Base-by-base conservation (phyloP, 2,329 filamentous ascomycete genomes). In the Pestalotiopsis sp. region DNA sequence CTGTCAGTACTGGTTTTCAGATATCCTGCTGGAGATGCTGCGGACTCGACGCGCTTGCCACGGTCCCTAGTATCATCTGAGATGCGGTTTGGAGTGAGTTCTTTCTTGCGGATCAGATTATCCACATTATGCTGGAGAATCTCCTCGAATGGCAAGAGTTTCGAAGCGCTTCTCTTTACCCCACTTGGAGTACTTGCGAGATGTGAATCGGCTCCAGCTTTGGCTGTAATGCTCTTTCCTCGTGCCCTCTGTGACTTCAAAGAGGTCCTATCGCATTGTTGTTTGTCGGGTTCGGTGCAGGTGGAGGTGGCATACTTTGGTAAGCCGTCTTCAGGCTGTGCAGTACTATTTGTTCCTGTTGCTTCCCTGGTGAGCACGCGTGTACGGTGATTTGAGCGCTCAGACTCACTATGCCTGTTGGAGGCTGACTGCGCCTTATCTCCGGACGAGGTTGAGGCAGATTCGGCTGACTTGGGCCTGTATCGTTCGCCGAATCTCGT, bases 271-370 rank as follows among this genome's bases (percentile, higher is more conserved):
- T 27, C n/a, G 20, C 62, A 58, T 31, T 7, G 25, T 59, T 27
- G 56, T 4, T 52, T 45, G 25, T 45, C 59, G 17, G 12, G 52
- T 38, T 20, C 56, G 59, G 57, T 57, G 64, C 67, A 61, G 68
- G 70, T 70, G 68, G 76, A 71, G 74, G 72, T 70, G 66, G 69
- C 85, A 81, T 87, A 87, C 85, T 85, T 83, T 81, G 84, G 83
- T 71, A 82, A 79, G 56, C 77, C 78, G 38, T 77, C 75, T 49
- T 71, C 75, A 69, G 74, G 75, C 70, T 75, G 75, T 12, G 76
- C 61, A 61, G 68, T 68, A 31, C 70, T 70, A 69, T 67, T 72
- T 57, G 73, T 68, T 39, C 64, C 64, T 58, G 68, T 71, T 65
- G 66, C 70, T 74, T 27, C 12, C 9, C 17, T 39, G 27, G 59